phyloP scores from a whole-genome alignment of 805 yeast species.

The Teunomyces aglyptinius region DNA sequence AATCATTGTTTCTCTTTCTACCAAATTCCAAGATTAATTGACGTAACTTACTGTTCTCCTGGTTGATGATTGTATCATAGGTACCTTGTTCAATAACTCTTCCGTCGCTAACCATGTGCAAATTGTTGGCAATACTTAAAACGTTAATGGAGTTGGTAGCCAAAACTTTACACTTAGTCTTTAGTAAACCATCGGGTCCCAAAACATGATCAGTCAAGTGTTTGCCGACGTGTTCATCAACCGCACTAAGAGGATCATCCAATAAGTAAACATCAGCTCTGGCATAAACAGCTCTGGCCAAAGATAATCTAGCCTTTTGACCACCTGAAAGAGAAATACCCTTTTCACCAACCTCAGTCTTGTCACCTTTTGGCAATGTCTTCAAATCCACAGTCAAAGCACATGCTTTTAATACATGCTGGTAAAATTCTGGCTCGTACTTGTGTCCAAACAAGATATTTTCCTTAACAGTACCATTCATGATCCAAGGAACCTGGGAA shows the following conservation, averaged over 20 bases:
- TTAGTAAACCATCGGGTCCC: conserved; percentile 76
- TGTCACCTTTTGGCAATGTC: conserved; percentile 83
- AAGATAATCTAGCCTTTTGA: conserved; percentile 90
- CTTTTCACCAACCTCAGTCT: conserved; percentile 93
- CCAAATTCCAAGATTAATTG: conserved; percentile 65
- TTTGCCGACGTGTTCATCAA: conserved; percentile 93
- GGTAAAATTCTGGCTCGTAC: conserved; percentile 78
- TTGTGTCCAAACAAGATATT: conserved; percentile 88
- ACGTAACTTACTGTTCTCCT: conserved; percentile 48
- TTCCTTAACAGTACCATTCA: conserved; percentile 90
- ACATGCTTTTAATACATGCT: conserved; percentile 81
- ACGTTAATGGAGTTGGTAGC: conserved; percentile 89
- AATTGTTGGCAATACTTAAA: conserved; percentile 66
- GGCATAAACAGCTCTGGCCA: conserved; percentile 94
- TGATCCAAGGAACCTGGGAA: conserved; percentile 94
- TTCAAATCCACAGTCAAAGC: conserved; percentile 77
- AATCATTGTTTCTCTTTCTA: conserved; percentile 30
- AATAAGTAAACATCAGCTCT: conserved; percentile 87
- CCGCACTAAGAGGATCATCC: conserved; percentile 95
- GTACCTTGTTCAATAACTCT: conserved; percentile 65
- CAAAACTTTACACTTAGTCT: conserved; percentile 69
- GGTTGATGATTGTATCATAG: conserved; percentile 49
- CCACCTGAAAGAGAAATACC: conserved; percentile 97
- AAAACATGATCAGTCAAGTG: conserved; percentile 80
- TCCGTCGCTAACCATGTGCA: conserved; percentile 70